Percentiles rank a stretch among this genome's conserved stretches.
These are phyloP conservation scores for Pseudogymnoascus sp. DNA, from an alignment of 2,329 filamentous ascomycete species.

Conservation along the genomic window DNA sequence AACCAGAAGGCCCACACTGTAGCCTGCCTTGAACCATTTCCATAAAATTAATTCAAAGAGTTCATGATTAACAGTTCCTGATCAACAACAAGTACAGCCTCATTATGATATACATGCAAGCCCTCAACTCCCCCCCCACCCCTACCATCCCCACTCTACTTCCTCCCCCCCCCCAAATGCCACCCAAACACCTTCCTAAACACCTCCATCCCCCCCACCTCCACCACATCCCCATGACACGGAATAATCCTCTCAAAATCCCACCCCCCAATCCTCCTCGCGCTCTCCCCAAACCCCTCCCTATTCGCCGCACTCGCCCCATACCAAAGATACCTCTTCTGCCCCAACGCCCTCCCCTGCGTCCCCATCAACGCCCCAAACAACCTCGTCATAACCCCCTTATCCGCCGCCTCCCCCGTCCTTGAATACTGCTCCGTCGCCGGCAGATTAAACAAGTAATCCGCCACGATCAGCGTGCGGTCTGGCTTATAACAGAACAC, in stretches of 20 bases:
- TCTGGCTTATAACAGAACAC: slow-evolving; percentile 79
- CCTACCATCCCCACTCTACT: background rate
- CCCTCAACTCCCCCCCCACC: background rate
- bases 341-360: slow-evolving; percentile 55
- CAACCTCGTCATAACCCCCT: slow-evolving; percentile 52
- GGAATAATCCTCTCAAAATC: slow-evolving; percentile 79
- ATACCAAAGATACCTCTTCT: slow-evolving; percentile 82
- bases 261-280: slow-evolving; percentile 65
- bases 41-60: background rate
- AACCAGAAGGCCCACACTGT: background rate
- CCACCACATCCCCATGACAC: slow-evolving; percentile 87
- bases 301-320: slow-evolving; percentile 51
- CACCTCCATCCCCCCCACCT: slow-evolving; percentile 60
- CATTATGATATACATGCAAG: background rate
- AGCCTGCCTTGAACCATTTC: background rate
- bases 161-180: slow-evolving; percentile 51
- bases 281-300: slow-evolving; percentile 58
- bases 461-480: slow-evolving; percentile 73
- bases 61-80: background rate
- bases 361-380: slow-evolving; percentile 51
- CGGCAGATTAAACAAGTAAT: slow-evolving; percentile 87
- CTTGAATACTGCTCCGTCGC: slow-evolving; percentile 73
- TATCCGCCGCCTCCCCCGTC: slow-evolving; percentile 42
- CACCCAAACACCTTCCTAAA: slow-evolving; percentile 75
- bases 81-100: background rate